Percentiles rank a stretch among this genome's conserved stretches.
Conservation (phyloP, 2,329 filamentous ascomycete species). For the Trichoderma endophyticum region DNA sequence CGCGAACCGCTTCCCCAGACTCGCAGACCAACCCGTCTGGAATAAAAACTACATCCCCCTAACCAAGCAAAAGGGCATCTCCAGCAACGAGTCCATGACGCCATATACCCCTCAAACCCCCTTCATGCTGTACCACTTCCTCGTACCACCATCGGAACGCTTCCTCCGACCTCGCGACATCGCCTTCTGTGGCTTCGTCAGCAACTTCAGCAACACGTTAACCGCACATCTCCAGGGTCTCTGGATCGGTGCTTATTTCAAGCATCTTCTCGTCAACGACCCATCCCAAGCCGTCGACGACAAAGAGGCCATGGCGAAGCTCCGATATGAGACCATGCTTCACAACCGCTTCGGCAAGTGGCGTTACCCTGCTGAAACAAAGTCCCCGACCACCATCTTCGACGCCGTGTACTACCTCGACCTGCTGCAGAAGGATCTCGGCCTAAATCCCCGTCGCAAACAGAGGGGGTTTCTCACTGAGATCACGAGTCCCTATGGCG, state of each 20-base stretch:
- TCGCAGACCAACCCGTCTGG: constrained; percentile 49
- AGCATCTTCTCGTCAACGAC: constrained; percentile 27
- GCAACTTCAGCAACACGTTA: constrained; percentile 40
- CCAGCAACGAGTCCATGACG: constrained; percentile 29
- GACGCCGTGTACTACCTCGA: constrained; percentile 74
- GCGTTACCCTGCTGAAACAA: constrained; percentile 62
- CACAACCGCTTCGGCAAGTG: constrained; percentile 67
- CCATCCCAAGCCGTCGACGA: constrained; percentile 20
- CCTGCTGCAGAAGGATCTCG: constrained; percentile 63
- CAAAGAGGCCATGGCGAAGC: constrained; percentile 36
- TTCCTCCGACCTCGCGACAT: constrained; percentile 39
- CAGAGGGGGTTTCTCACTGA: constrained; percentile 47
- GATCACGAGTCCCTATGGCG: constrained; percentile 55
- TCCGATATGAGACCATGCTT: constrained; percentile 57
- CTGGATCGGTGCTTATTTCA: constrained; percentile 65
- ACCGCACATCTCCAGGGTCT: constrained; percentile 49
- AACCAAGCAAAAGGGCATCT: constrained; percentile 37
- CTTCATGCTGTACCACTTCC: constrained; percentile 45
- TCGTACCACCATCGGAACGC: constrained; percentile 38
- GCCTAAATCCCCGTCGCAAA: constrained; percentile 56
- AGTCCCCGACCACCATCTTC: constrained; percentile 69
- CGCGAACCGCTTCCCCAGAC: constrained; percentile 49
- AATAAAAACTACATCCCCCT: constrained; percentile 46
- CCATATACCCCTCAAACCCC: constrained; percentile 33
- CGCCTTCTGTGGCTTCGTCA: constrained; percentile 43